Base-by-base conservation (phyloP, 352 stramenopile species). In the Phytophthora brassicae region DNA sequence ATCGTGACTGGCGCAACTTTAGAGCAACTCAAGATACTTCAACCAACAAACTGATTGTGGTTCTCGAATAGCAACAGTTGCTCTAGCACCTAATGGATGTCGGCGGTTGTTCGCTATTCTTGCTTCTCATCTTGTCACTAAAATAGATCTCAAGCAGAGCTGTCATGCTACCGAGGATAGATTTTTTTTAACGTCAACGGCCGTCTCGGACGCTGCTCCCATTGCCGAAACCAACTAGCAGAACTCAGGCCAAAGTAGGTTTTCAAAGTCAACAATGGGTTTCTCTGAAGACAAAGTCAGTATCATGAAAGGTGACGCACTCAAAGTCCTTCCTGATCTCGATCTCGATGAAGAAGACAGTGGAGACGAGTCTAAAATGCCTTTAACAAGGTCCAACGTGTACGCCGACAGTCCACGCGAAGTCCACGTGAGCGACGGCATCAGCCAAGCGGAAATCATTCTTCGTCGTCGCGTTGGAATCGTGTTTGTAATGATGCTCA, bases 361-460 rank as follows among this genome's bases (percentile, higher is more conserved):
- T 42, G 49, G 26, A 35, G 68, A 72, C 23, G 64, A 72, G 19
- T 69, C 72, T 35, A 82, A 84, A 9, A 60, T 79, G 48, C 76
- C 49, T 6, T 52, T 91, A 17, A 72, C 70, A 7, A 61, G 68
- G 5, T 60, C 64, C 11, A 92, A 88, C 51, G 43, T 94, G 14
- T 94, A 92, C 58, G 74, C 85, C 19, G 84, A 94, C 54, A 89
- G 76, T 16, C 82, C 82, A 8, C 84, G 84, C 13, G 64, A 68
- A 26, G 16, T 59, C 28, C 54, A 65, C 7, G 5, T 60, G 22
- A 74, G 61, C 42, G 55, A 70, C 12, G 61, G 61, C 9, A 64
- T 82, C 6, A 81, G 68, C n/a, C 56, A 75, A 11, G 68, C 75
- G 3, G 85, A 94, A 56, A 75, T 86, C 19, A 50, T 60, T 5